A percentile compares a stretch with the other conserved stretches of the same genome.
phyloP scores from a whole-genome alignment of 306 rosid species.

The Malus fusca region DNA sequence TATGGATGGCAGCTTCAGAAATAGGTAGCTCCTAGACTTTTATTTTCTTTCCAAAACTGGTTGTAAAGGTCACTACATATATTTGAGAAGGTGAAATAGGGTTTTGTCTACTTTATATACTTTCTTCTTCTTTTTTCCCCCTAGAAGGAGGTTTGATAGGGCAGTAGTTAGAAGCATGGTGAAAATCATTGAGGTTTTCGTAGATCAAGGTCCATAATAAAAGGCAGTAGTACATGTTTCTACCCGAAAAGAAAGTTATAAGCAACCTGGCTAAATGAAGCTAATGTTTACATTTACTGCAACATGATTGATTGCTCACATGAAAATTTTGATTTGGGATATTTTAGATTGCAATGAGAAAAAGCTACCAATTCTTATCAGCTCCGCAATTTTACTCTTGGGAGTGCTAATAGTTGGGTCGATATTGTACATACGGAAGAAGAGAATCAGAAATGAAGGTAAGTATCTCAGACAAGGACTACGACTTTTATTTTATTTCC shows the following conservation, averaged over 20 bases:
- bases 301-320: background rate
- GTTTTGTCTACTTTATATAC: no score
- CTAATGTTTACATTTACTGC: no score
- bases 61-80: no score
- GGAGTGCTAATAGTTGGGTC: background rate
- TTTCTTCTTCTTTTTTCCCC: no score
- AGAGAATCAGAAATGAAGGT: background rate
- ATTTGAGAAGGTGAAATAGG: no score
- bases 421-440: background rate
- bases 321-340: background rate
- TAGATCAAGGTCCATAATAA: background rate
- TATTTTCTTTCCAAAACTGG: background rate
- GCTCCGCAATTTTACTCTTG: background rate
- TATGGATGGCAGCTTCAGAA: slow-evolving; percentile 8
- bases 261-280: no score
- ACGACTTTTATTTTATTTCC: no score
- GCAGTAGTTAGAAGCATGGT: slow-evolving; percentile 13
- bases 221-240: no score
- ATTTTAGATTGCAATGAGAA: background rate
- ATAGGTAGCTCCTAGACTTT: background rate
- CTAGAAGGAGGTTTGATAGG: no score
- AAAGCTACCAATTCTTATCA: background rate
- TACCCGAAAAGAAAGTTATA: no score
- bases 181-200: background rate
- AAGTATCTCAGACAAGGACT: background rate